These are phyloP conservation scores for Trapa bicornis DNA, from an alignment of 345 rosid species.

Conservation along the genomic window DNA sequence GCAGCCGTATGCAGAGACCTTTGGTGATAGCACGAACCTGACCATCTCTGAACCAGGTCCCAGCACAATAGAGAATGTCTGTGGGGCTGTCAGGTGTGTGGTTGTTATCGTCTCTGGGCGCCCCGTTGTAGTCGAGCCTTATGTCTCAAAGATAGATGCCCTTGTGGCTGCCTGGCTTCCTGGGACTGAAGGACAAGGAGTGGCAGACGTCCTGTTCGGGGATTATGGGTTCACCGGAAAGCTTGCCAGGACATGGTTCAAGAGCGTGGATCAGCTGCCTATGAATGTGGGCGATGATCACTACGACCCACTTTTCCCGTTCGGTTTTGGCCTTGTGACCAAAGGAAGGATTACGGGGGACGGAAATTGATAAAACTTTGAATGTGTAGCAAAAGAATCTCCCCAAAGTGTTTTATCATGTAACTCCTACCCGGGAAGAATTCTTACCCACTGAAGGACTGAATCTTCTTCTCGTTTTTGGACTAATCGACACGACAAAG, in stretches of 20 bases:
- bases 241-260: conserved; percentile 64
- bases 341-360: not conserved
- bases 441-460: no score
- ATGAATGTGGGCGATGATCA: conserved; percentile 54
- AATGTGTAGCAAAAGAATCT: no score
- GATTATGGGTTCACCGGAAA: conserved; percentile 57
- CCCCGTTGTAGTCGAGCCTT: conserved; percentile 48
- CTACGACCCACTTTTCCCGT: conserved; percentile 50
- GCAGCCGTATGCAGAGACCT: conserved; percentile 40
- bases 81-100: conserved; percentile 37
- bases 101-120: conserved; percentile 49
- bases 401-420: no score
- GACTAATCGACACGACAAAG: no score
- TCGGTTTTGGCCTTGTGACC: conserved; percentile 67
- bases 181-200: conserved; percentile 61
- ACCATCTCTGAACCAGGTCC: conserved; percentile 43
- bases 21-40: conserved; percentile 41
- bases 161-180: conserved; percentile 80
- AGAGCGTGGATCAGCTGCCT: conserved; percentile 51
- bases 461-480: no score
- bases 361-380: no score
- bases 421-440: no score
- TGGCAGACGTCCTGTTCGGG: conserved; percentile 46
- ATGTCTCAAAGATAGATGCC: conserved; percentile 34
- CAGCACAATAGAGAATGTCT: conserved; percentile 32